A percentile compares a stretch with the other conserved stretches of the same genome.
These are phyloP conservation scores for Lophiostoma macrostomum DNA, from an alignment of 495 filamentous ascomycete genomes.

Conservation along the genomic window DNA sequence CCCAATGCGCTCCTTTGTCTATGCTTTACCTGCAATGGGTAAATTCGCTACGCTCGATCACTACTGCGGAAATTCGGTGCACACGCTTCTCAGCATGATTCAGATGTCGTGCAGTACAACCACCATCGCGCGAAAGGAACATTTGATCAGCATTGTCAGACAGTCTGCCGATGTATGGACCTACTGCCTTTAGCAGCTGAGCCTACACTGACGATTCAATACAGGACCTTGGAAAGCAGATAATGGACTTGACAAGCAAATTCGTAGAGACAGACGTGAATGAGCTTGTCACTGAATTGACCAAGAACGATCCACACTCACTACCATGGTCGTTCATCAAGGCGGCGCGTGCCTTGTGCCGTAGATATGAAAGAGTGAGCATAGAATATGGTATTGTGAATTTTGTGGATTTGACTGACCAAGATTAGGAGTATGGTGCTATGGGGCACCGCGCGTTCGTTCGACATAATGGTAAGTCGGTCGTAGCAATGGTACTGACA, in stretches of 20 bases:
- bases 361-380: neutral
- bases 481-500: neutral
- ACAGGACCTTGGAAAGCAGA: neutral
- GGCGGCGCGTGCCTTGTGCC: neutral
- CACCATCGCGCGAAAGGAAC: neutral
- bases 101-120: neutral
- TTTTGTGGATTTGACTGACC: neutral
- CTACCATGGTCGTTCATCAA: neutral
- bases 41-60: slow-evolving; percentile 5
- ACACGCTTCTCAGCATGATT: neutral
- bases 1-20: neutral
- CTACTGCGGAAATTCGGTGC: neutral
- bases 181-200: neutral
- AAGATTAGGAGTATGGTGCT: neutral
- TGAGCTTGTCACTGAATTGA: neutral
- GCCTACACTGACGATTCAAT: neutral
- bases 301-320: neutral
- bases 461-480: neutral
- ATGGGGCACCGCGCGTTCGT: slow-evolving; percentile 1
- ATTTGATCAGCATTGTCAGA: neutral
- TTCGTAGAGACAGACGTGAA: neutral
- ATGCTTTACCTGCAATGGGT: neutral
- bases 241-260: neutral
- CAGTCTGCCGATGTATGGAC: neutral
- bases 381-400: neutral